phyloP scores from a whole-genome alignment of 1,284 basidiomycete genomes.

The Pholiota adiposa region DNA sequence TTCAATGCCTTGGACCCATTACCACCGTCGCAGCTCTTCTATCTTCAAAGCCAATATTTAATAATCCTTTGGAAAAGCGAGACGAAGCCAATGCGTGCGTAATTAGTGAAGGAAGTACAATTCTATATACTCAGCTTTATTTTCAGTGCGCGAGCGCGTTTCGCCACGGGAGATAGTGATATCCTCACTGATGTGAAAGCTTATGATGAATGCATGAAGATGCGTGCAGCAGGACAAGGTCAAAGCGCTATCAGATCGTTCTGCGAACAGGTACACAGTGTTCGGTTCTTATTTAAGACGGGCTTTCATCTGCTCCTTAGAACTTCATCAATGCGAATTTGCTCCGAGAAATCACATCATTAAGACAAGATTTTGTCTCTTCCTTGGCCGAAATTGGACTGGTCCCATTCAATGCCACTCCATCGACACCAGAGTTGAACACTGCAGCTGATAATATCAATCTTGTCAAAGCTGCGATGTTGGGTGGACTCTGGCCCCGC shows the following conservation, averaged over 20 bases:
- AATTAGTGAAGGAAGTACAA: not conserved
- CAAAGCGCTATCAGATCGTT: constrained; percentile 60
- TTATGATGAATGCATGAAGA: constrained; percentile 67
- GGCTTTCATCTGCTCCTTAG: constrained; percentile 38
- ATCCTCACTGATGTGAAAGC: constrained; percentile 83
- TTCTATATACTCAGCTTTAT: constrained; percentile 11
- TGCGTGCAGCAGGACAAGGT: constrained; percentile 55
- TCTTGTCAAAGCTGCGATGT: constrained; percentile 80
- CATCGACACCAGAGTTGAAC: constrained; percentile 55
- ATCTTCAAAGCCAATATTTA: constrained; percentile 88
- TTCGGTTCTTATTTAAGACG: not conserved
- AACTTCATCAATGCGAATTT: constrained; percentile 84
- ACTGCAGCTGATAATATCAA: constrained; percentile 68
- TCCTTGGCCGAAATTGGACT: constrained; percentile 81
- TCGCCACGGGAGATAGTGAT: constrained; percentile 81
- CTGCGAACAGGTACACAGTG: constrained; percentile 70
- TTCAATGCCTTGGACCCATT: constrained; percentile 77
- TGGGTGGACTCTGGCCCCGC: constrained; percentile 84
- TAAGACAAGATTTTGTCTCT: constrained; percentile 79
- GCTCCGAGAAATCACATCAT: constrained; percentile 81
- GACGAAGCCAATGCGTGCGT: constrained; percentile 77
- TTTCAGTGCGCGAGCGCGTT: constrained; percentile 68
- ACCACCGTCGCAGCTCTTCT: constrained; percentile 85
- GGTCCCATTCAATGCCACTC: constrained; percentile 48
- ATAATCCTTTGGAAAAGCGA: constrained; percentile 80